Evolutionary conservation across 371 early-diverging fungal genomes (phyloP), one percentile per base, ranked within the genome.

Genomic region (Circinella umbellata): DNA sequence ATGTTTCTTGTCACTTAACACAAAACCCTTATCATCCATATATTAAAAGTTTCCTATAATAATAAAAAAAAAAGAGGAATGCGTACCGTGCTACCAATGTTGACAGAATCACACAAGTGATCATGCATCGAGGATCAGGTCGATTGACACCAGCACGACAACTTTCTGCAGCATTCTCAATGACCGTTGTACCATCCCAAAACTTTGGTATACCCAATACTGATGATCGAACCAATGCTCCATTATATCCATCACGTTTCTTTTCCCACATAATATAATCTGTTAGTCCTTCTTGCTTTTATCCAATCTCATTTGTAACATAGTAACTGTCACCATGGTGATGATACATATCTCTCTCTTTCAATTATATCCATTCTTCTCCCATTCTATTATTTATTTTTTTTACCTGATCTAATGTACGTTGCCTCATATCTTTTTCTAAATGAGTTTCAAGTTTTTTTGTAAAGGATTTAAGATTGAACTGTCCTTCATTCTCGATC

Each of bases 101-200:
- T 15, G 88, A 85, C 1, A 87, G 76, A 48, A 90, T 76, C 4
- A 86, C 76, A 67, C 89, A 88, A 42, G 87, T 82, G 35, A 89
- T 79, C 72, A 89, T 74, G 67, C 89, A 90, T 4, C 90, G 80
- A 51, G 89, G 89, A 70, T 92, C 91, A n/a, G 90, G 88, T 63
- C 90, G 91, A 8, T 90, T 89, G 46, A 88, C 82, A 11, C 67
- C 46, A 49, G 48, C 67, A 60, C 81, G 81, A 49, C 88, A 88
- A 38, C 86, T 88, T 5, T 87, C 83, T 10, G 85, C 76, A 3
- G 90, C 72, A 60, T 88, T 88, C 70, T 86, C 80, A 59, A 89
- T 85, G 0, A 90, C 89, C 6, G 80, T 79, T 2, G 78, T 80
- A 35, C 86, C 89, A 69, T 89, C 89, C 89, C 89, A 89, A 66